phyloP scores from a whole-genome alignment of 1,139 yeast species.

The Yamadazyma oceani region DNA sequence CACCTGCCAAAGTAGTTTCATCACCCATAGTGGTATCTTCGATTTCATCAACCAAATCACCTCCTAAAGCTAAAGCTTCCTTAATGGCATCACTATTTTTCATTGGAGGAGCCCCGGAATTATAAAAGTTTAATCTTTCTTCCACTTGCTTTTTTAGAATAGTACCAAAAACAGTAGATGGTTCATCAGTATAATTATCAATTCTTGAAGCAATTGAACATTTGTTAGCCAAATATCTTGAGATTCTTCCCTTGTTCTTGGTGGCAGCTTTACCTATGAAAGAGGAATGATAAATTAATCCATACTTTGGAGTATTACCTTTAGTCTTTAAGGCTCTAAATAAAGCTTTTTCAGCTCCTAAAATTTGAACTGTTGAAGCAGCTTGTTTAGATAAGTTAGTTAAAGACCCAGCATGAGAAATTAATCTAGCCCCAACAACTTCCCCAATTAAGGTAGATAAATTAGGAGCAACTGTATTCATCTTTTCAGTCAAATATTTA shows the following conservation, averaged over 20 bases:
- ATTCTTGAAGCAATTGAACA: conserved; percentile 98
- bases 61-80: conserved; percentile 77
- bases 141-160: conserved; percentile 95
- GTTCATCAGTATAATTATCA: conserved; percentile 90
- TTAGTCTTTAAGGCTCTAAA: conserved; percentile 98
- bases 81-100: conserved; percentile 93
- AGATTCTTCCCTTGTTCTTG: conserved; percentile 97
- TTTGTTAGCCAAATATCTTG: conserved; percentile 97
- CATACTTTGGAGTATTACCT: conserved; percentile 98
- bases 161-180: conserved; percentile 83
- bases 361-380: conserved; percentile 96
- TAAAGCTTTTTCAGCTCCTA: conserved; percentile 99
- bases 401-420: conserved; percentile 95
- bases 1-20: conserved; percentile 23
- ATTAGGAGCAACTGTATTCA: conserved; percentile 99
- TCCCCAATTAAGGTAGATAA: conserved; percentile 95
- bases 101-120: conserved; percentile 95
- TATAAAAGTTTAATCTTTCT: conserved; percentile 94
- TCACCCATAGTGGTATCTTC: conserved; percentile 14
- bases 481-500: conserved; percentile 84
- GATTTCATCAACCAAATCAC: conserved; percentile 37
- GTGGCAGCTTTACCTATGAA: conserved; percentile 97
- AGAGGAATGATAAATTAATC: conserved; percentile 95
- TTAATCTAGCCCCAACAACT: conserved; percentile 96
- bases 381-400: conserved; percentile 96